Evolutionary conservation across 257 asterid genomes (phyloP).

Genomic region (Solanum corneliomulleri): DNA sequence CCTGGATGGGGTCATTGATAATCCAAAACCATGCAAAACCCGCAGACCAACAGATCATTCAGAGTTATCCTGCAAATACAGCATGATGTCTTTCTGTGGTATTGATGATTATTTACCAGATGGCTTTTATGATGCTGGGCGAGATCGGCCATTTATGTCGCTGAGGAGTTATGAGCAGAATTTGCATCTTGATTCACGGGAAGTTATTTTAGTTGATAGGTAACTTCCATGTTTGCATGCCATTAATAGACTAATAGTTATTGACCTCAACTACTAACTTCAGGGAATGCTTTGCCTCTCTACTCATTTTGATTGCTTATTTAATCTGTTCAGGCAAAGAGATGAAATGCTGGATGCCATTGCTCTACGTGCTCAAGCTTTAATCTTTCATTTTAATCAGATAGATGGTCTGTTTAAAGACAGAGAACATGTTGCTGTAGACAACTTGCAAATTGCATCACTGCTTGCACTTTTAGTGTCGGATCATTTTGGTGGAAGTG

Average conservation of each 20-base stretch:
- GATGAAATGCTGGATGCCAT: slow-evolving; percentile 83
- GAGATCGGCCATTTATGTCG: slow-evolving; percentile 86
- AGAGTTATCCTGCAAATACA: slow-evolving; percentile 56
- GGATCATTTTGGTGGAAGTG: slow-evolving; percentile 97
- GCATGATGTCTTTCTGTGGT: slow-evolving; percentile 64
- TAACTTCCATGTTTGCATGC: slow-evolving; percentile 7
- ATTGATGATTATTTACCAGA: slow-evolving; percentile 62
- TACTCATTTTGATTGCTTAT: background rate
- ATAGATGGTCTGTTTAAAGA: slow-evolving; percentile 26
- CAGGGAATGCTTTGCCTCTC: background rate
- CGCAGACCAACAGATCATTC: slow-evolving; percentile 60
- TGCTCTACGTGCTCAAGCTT: slow-evolving; percentile 53
- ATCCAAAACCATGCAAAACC: slow-evolving; percentile 79
- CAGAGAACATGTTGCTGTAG: slow-evolving; percentile 24
- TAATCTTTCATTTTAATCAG: slow-evolving; percentile 47
- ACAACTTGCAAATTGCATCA: slow-evolving; percentile 57
- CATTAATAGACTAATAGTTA: background rate
- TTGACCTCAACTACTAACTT: background rate
- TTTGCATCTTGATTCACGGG: slow-evolving; percentile 45
- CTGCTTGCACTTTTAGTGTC: slow-evolving; percentile 92
- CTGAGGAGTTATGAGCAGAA: slow-evolving; percentile 46
- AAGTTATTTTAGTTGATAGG: slow-evolving; percentile 87
- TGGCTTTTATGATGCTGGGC: slow-evolving; percentile 95
- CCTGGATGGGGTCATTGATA: slow-evolving; percentile 68
- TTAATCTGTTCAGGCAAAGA: slow-evolving; percentile 43